Conservation (phyloP, 177 flowering plant species). For the Tripterygium wilfordii region DNA sequence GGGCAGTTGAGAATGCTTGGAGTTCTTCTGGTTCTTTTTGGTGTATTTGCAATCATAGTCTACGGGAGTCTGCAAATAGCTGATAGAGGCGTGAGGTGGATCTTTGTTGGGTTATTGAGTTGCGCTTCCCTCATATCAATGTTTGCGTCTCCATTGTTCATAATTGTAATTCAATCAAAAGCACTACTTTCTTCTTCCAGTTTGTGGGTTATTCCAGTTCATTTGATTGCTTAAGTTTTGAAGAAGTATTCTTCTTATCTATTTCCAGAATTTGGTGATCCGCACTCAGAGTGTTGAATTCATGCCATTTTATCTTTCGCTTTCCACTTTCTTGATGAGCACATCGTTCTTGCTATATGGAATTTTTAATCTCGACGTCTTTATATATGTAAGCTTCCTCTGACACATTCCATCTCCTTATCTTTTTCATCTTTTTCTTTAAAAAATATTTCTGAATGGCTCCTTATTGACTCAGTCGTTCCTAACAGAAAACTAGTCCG, state of each 20-base stretch:
- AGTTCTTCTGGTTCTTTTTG: constrained; percentile 45
- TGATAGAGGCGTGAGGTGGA: constrained; percentile 29
- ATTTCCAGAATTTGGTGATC: constrained; percentile 67
- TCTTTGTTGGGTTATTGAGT: constrained; percentile 66
- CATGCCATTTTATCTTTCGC: constrained; percentile 54
- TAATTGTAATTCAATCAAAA: constrained; percentile 55
- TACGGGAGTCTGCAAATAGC: constrained; percentile 44
- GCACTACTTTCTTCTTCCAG: background rate
- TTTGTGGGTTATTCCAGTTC: background rate
- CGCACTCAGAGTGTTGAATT: constrained; percentile 40
- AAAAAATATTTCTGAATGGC: too few relatives aligned
- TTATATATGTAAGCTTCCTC: constrained; percentile 33
- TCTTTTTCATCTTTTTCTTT: background rate
- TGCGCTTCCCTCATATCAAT: constrained; percentile 79
- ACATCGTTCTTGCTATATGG: constrained; percentile 36
- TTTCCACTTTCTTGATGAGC: constrained; percentile 51
- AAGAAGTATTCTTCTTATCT: background rate
- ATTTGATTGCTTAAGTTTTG: background rate
- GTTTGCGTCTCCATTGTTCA: constrained; percentile 90
- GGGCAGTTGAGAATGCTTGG: constrained; percentile 65
- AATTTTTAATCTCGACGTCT: constrained; percentile 30
- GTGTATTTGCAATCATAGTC: constrained; percentile 38
- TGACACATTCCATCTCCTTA: background rate
- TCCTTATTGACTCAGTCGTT: too few relatives aligned
- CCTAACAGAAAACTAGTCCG: too few relatives aligned